Percentiles rank a stretch among this genome's conserved stretches.
Evolutionary conservation across 1,284 basidiomycete genomes (phyloP).

Genomic region (Melampsora americana): DNA sequence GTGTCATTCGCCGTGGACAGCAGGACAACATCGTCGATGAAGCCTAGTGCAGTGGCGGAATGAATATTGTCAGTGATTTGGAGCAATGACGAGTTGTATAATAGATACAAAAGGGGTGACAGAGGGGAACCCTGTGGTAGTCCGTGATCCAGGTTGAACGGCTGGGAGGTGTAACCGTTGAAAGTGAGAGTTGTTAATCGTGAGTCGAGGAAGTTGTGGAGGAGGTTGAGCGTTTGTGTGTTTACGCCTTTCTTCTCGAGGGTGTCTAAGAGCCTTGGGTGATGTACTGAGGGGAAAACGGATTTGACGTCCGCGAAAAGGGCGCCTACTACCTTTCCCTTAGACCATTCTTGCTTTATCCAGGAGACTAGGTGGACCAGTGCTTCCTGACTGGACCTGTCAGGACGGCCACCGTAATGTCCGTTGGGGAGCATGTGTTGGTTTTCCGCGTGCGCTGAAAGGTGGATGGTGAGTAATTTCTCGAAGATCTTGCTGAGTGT

Average conservation of each 20-base stretch:
- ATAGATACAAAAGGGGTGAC: neutral
- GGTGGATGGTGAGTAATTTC: neutral
- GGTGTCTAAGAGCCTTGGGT: neutral
- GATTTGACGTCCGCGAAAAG: conserved; percentile 9
- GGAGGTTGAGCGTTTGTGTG: neutral
- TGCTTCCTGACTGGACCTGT: neutral
- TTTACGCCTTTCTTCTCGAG: neutral
- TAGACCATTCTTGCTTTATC: neutral
- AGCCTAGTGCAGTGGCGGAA: neutral
- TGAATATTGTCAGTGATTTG: neutral
- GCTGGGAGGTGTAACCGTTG: neutral
- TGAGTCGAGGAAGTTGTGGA: neutral
- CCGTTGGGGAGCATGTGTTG: neutral
- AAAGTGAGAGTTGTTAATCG: neutral
- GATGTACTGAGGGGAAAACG: too few relatives aligned
- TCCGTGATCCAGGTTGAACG: neutral
- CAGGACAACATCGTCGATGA: neutral
- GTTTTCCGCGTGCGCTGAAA: neutral
- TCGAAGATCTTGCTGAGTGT: conserved; percentile 20
- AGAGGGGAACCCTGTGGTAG: conserved; percentile 3
- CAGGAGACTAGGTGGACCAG: neutral
- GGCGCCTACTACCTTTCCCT: conserved; percentile 9
- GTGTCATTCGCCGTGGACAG: neutral
- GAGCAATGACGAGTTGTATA: neutral
- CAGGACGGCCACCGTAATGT: neutral